Conservation (phyloP, 208 protist genomes). For the Acanthamoeba castellanii region DNA sequence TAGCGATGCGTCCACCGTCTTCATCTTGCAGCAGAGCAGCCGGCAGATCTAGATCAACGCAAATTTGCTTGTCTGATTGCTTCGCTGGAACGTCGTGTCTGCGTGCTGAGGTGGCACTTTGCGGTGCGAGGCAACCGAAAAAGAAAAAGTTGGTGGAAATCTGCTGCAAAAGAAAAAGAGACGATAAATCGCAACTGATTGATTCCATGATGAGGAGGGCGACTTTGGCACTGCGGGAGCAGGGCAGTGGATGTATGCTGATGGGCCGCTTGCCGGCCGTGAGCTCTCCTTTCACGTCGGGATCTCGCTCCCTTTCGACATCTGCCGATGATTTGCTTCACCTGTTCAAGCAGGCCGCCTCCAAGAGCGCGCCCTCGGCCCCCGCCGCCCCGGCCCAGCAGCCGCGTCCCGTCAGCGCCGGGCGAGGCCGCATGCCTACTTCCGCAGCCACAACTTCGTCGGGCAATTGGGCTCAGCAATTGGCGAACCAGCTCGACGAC, state of each 20-base stretch:
- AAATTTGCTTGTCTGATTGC: neutral
- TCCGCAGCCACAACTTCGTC: neutral
- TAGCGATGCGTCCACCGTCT: conserved; percentile 14
- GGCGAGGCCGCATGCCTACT: neutral
- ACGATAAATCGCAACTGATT: neutral
- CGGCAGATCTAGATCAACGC: neutral
- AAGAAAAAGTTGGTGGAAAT: neutral
- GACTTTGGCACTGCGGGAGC: neutral
- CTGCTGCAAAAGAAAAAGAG: neutral
- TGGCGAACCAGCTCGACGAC: neutral
- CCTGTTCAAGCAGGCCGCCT: conserved; percentile 17
- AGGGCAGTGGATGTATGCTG: neutral
- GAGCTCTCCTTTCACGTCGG: neutral
- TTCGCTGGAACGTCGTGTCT: neutral
- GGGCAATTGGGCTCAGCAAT: conserved; percentile 15
- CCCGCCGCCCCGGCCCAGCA: neutral
- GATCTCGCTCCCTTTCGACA: neutral
- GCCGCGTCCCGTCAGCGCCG: neutral
- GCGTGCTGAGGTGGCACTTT: neutral
- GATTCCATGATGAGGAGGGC: neutral
- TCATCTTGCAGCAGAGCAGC: neutral
- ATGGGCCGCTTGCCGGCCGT: neutral
- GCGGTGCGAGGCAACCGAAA: neutral
- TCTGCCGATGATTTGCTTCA: conserved; percentile 30
- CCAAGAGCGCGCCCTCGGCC: neutral